A percentile compares a stretch with the other conserved stretches of the same genome.
Conservation (phyloP, 441 rosid genomes). For the Pelargonium myrrhifolium region DNA sequence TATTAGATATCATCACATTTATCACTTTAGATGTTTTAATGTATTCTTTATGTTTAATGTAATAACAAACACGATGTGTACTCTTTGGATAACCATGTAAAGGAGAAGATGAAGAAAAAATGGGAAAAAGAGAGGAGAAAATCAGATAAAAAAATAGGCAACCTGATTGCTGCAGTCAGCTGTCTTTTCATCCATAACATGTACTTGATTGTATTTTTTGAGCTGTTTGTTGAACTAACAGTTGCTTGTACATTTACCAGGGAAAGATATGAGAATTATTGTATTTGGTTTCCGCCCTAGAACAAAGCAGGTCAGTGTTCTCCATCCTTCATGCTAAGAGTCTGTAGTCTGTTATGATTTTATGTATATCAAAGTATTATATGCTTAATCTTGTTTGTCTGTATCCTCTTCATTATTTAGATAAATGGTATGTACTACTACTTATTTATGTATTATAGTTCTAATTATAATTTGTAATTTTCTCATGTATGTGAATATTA, state of each 20-base stretch:
- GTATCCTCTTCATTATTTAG: neutral
- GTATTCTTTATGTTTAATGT: neutral
- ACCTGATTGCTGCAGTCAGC: neutral
- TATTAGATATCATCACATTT: neutral
- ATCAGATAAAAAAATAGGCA: neutral
- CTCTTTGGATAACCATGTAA: neutral
- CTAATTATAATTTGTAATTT: neutral
- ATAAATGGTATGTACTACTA: neutral
- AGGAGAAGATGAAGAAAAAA: neutral
- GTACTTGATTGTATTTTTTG: too few relatives aligned
- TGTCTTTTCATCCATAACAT: neutral
- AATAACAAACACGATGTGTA: neutral
- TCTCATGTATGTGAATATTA: too few relatives aligned
- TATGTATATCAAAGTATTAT: neutral
- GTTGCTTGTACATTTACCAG: slow-evolving; percentile 36
- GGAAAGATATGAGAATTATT: slow-evolving; percentile 94
- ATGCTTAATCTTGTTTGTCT: neutral
- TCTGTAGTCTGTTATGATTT: slow-evolving; percentile 8
- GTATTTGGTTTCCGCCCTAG: slow-evolving; percentile 90
- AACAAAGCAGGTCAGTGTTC: slow-evolving; percentile 62
- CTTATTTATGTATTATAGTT: too few relatives aligned
- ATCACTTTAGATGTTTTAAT: neutral
- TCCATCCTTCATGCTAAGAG: neutral
- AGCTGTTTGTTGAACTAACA: slow-evolving; percentile 9
- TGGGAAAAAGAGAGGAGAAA: neutral